Conservation (phyloP, 2,329 filamentous ascomycete genomes). For the Apiospora saccharicola region DNA sequence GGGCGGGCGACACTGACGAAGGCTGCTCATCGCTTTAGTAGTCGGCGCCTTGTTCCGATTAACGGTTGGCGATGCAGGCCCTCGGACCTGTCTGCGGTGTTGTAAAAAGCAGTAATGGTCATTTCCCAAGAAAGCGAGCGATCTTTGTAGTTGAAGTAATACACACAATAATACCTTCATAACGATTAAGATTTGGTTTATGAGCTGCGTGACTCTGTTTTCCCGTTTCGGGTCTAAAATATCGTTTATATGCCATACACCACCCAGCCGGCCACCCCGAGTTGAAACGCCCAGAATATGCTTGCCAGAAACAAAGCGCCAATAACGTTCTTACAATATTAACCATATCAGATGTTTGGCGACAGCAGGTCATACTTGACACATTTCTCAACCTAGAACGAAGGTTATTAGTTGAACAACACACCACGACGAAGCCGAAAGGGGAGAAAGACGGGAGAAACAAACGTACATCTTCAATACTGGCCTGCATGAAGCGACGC, state of each 20-base stretch:
- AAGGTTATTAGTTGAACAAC: constrained; percentile 5
- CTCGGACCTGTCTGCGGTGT: background rate
- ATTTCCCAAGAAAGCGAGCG: background rate
- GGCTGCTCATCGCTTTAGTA: background rate
- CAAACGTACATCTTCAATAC: constrained; percentile 79
- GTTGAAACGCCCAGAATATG: constrained; percentile 10
- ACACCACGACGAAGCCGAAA: constrained; percentile 25
- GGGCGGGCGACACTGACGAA: too few species aligned
- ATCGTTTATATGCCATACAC: background rate
- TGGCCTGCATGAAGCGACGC: constrained; percentile 86
- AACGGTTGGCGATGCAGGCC: background rate
- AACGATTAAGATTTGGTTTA: background rate
- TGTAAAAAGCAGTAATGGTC: background rate
- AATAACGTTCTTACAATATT: constrained; percentile 31
- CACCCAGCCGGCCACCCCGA: background rate
- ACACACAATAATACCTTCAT: constrained; percentile 2
- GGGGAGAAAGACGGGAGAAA: background rate
- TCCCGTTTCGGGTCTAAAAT: background rate
- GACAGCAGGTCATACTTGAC: constrained; percentile 91
- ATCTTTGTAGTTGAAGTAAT: background rate
- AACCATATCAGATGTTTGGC: constrained; percentile 78
- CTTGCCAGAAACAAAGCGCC: background rate
- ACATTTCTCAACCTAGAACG: constrained; percentile 76
- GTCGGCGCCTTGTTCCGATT: background rate
- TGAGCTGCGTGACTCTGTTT: background rate